Base-by-base conservation (phyloP, 2,329 filamentous ascomycete species). In the Diplodia intermedia region DNA sequence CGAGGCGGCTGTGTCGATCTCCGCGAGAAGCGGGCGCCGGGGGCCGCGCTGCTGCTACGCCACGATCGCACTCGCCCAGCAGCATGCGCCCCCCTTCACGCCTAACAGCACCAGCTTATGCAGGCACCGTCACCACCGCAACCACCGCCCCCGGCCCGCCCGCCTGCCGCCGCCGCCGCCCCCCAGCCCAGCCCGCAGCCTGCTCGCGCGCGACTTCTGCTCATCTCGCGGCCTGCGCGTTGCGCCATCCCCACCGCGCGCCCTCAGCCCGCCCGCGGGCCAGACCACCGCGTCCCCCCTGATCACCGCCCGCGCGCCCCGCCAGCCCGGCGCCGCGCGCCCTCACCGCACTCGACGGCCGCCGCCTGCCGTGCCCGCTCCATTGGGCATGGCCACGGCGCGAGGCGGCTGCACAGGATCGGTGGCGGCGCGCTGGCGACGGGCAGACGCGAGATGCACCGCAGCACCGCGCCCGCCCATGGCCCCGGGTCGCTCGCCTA, bases 401-500 rank as follows among this genome's bases (percentile, higher is more conserved):
- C 61, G 61, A 65, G 61, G 61, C 61, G 65, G 40, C 65, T 57
- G 55, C 54, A 57, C 53, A 67, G 54, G 65, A 57, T 50, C 65
- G 54, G 55, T 67, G 65, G 55, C 55, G 53, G 53, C 65, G 61
- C 61, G 47, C 47, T 53, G 61, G 61, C 61, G 57, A 61, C 57
- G 57, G 57, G 57, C 57, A 61, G 57, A 61, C 57, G 57, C 57
- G 57, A 61, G 57, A 65, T 66, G 63, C 63, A 54, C 63, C 52
- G 63, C 40, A 62, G 56, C 65, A 67, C 50, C 52, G 65, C 40
- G 57, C 65, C 54, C 65, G 65, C 20, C 66, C 66, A 62, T 55
- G 66, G 66, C 49, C 55, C 66, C 50, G 66, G 66, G 66, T 62
- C 66, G 47, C 66, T 62, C 66, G 56, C 66, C 56, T 68, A 61